A percentile compares a stretch with the other conserved stretches of the same genome.
Evolutionary conservation across 305 asterid genomes (phyloP).

Genomic region (Coffea humblotiana): DNA sequence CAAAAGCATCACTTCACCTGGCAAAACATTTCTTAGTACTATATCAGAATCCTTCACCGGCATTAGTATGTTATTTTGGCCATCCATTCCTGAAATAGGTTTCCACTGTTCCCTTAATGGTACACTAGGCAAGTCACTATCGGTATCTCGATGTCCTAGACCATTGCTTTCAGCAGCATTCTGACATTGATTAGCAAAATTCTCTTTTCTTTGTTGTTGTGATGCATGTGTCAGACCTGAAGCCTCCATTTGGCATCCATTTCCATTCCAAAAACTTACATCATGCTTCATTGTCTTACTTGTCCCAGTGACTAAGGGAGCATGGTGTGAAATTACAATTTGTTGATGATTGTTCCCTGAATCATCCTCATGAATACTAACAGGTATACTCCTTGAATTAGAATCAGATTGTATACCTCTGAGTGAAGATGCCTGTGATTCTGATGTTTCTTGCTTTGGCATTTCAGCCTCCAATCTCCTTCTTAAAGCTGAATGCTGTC

Average conservation of each 20-base stretch:
- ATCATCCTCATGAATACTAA: slow-evolving; percentile 47
- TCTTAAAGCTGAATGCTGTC: slow-evolving; percentile 39
- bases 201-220: slow-evolving; percentile 50
- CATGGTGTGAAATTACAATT: slow-evolving; percentile 31
- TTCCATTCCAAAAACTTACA: slow-evolving; percentile 47
- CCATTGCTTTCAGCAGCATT: slow-evolving; percentile 39
- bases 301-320: slow-evolving; percentile 46
- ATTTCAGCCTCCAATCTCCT: slow-evolving; percentile 48
- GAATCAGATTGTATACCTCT: slow-evolving; percentile 48
- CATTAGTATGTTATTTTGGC: slow-evolving; percentile 48
- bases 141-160: slow-evolving; percentile 50
- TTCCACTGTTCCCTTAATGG: slow-evolving; percentile 73
- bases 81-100: slow-evolving; percentile 58
- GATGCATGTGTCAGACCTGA: slow-evolving; percentile 45
- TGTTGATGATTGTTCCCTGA: slow-evolving; percentile 44
- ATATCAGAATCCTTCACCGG: slow-evolving; percentile 46
- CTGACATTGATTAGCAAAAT: slow-evolving; percentile 39
- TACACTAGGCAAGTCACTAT: slow-evolving; percentile 49
- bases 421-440: slow-evolving; percentile 51
- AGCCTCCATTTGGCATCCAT: slow-evolving; percentile 41
- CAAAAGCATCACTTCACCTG: slow-evolving; percentile 45
- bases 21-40: slow-evolving; percentile 40
- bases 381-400: slow-evolving; percentile 41
- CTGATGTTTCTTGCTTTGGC: slow-evolving; percentile 50
- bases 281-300: slow-evolving; percentile 53